Base-by-base conservation (phyloP, 345 rosid species). In the Bruguiera sexangula region DNA sequence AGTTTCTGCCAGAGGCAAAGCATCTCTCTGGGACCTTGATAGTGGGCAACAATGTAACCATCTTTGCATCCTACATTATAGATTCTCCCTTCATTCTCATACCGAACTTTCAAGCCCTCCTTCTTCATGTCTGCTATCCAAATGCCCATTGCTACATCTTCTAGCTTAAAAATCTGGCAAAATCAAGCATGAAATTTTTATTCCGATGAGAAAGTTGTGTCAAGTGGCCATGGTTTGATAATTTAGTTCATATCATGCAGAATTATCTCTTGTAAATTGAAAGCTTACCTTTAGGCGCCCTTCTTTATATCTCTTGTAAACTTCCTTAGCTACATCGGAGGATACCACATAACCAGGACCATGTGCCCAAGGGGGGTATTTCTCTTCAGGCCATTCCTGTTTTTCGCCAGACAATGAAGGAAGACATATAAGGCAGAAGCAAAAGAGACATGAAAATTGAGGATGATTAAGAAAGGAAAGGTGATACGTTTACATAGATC, bases 111-210 rank as follows among this genome's bases (percentile, higher is more conserved):
- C 19, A 85, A 73, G 39, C 97, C 96, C 1, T 81, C 83, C 74
- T 84, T 92, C 72, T 75, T 74, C 83, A 92, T 78, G 8, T 86
- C 85, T 0, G 82, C 79, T 1, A 95, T 90, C 98, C 99, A 95
- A 68, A 95, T 89, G 43, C 99, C 98, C 99, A 95, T 90, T 2
- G 97, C 96, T 67, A 95, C 98, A 69, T 95, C 99, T 87, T 95
- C 99, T 61, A 95, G 88, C 88, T 95, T 95, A 75, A 92, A 95
- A 89, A 95, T 92, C 99, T 95, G 87, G 60, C 62, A 21, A 8
- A 19, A 20, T 6, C 50, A 16, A 43, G 48, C 32, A 21, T 24
- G 2, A 37, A 62, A 11, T 24, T 0, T 37, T 48, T 11, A 43
- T 61, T 37, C 63, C 52, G n/a, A 1, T n/a, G 65, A 60, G 22